Conservation (phyloP, 768 basidiomycete genomes). For the Galerina sulciceps region DNA sequence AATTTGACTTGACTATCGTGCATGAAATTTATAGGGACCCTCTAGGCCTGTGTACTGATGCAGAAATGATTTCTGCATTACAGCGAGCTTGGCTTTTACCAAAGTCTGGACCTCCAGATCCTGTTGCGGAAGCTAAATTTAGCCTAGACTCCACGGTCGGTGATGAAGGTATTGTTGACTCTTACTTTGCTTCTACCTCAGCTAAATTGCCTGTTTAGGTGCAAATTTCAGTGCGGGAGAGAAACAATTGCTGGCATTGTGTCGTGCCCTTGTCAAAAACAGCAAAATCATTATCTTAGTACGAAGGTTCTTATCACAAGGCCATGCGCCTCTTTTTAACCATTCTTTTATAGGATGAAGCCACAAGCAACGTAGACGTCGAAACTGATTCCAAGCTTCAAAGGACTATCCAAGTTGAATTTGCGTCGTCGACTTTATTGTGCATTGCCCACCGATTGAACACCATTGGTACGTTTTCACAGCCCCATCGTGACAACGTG, state of each 20-base stretch:
- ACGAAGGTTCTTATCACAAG: constrained; percentile 11
- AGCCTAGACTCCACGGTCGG: constrained; percentile 63
- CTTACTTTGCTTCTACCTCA: constrained; percentile 35
- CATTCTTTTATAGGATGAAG: constrained; percentile 57
- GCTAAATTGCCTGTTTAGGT: constrained; percentile 59
- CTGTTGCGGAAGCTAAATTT: constrained; percentile 64
- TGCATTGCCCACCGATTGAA: constrained; percentile 64
- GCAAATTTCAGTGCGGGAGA: constrained; percentile 70
- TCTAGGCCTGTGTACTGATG: constrained; percentile 54
- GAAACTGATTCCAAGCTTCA: constrained; percentile 69
- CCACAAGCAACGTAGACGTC: constrained; percentile 64
- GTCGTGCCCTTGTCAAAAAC: constrained; percentile 63
- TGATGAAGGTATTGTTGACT: constrained; percentile 47
- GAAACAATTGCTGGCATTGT: constrained; percentile 65
- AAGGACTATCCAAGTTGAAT: constrained; percentile 66
- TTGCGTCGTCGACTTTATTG: constrained; percentile 54
- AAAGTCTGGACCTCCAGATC: constrained; percentile 45
- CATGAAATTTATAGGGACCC: constrained; percentile 50
- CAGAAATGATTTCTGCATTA: constrained; percentile 63
- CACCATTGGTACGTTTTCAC: constrained; percentile 48
- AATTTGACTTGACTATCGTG: background rate
- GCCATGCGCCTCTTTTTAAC: background rate
- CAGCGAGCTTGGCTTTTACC: constrained; percentile 67
- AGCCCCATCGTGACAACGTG: background rate
- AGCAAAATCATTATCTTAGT: constrained; percentile 62